phyloP scores from a whole-genome alignment of 768 basidiomycete species.

The Tubosaeta sp. region DNA sequence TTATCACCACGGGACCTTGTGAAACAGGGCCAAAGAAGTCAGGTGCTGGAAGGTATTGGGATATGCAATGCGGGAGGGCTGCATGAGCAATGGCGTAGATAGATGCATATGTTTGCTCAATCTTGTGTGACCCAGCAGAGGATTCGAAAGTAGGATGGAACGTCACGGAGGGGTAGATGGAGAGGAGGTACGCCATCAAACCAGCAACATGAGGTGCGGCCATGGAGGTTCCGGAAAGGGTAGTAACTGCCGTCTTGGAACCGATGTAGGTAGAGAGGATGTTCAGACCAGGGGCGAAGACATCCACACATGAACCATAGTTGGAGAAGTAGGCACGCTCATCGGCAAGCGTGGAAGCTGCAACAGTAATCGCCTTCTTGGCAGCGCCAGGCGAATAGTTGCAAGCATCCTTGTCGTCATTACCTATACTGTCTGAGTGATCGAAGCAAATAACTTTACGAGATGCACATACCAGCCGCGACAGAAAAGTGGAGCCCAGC shows the following conservation, averaged over 20 bases:
- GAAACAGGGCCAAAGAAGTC: slow-evolving; percentile 42
- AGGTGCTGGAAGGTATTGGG: slow-evolving; percentile 53
- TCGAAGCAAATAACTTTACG: background rate
- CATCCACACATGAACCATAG: slow-evolving; percentile 83
- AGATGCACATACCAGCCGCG: slow-evolving; percentile 70
- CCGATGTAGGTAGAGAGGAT: slow-evolving; percentile 87
- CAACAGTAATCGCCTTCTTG: slow-evolving; percentile 89
- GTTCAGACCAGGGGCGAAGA: slow-evolving; percentile 90
- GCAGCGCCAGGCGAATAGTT: slow-evolving; percentile 88
- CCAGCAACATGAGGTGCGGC: slow-evolving; percentile 92
- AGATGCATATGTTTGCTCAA: slow-evolving; percentile 37
- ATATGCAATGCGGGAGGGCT: slow-evolving; percentile 55
- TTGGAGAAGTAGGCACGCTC: slow-evolving; percentile 93
- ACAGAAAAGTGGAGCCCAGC: slow-evolving; percentile 93
- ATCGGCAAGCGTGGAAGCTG: slow-evolving; percentile 79
- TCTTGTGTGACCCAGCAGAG: slow-evolving; percentile 32
- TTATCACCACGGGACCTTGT: slow-evolving; percentile 40
- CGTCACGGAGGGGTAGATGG: slow-evolving; percentile 67
- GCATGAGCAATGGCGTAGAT: slow-evolving; percentile 53
- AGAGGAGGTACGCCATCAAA: slow-evolving; percentile 86
- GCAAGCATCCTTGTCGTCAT: slow-evolving; percentile 88
- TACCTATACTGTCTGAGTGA: slow-evolving; percentile 40
- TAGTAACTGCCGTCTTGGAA: slow-evolving; percentile 54
- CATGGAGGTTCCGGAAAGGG: slow-evolving; percentile 91
- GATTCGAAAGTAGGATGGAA: slow-evolving; percentile 53